Conservation (phyloP, 495 filamentous ascomycete species). For the Astrocystis sublimbata region DNA sequence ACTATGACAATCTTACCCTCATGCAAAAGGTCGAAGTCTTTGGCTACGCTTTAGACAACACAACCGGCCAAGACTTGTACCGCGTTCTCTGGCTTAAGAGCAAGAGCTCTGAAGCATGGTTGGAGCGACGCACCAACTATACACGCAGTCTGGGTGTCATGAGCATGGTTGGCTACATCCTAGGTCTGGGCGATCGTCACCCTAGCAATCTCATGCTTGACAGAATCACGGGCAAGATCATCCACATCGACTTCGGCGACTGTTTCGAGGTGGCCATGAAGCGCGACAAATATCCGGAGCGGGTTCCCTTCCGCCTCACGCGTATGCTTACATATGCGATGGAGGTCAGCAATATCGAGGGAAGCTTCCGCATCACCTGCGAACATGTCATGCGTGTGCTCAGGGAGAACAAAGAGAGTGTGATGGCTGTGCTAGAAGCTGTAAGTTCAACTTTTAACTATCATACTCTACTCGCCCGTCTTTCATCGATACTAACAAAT, state of each 20-base stretch:
- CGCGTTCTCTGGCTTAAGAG: constrained; percentile 98
- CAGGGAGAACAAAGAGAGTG: constrained; percentile 92
- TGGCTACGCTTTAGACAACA: constrained; percentile 97
- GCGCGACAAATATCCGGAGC: constrained; percentile 96
- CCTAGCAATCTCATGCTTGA: constrained; percentile 97
- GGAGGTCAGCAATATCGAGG: constrained; percentile 99
- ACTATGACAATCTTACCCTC: constrained; percentile 95
- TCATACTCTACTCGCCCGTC: neutral
- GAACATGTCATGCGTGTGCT: constrained; percentile 98
- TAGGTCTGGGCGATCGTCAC: constrained; percentile 93
- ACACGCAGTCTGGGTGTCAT: constrained; percentile 96
- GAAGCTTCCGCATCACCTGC: constrained; percentile 94
- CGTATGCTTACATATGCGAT: constrained; percentile 99
- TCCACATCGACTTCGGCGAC: constrained; percentile 98
- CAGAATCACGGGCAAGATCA: constrained; percentile 88
- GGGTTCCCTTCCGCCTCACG: constrained; percentile 95
- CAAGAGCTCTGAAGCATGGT: constrained; percentile 96
- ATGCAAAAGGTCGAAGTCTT: constrained; percentile 99
- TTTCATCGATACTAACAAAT: constrained; percentile 26
- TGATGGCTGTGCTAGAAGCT: constrained; percentile 98
- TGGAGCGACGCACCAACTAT: constrained; percentile 95
- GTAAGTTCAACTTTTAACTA: constrained; percentile 58
- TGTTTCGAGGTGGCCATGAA: constrained; percentile 99
- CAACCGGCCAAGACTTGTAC: constrained; percentile 96
- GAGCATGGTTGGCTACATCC: constrained; percentile 99